A percentile compares a stretch with the other conserved stretches of the same genome.
phyloP scores from a whole-genome alignment of 2,329 filamentous ascomycete species.

The Diaporthe aspalathi region DNA sequence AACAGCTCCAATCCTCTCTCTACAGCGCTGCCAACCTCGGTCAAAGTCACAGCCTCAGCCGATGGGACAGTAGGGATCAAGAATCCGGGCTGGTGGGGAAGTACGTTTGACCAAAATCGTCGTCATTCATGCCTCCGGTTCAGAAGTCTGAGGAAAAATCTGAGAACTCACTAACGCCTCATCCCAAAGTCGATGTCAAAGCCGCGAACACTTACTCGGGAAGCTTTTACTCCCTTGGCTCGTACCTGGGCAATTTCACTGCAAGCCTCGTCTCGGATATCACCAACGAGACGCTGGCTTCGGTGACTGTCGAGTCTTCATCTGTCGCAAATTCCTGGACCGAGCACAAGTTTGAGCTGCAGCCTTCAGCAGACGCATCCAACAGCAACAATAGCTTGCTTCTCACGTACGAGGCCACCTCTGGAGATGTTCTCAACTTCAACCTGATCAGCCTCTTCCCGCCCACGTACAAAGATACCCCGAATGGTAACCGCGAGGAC shows the following conservation, averaged over 20 bases:
- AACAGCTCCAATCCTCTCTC: conserved; percentile 61
- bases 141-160: no score
- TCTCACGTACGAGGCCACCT: conserved; percentile 35
- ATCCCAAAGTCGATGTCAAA: conserved; percentile 31
- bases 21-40: conserved; percentile 61
- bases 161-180: conserved; percentile 3
- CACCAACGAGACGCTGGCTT: conserved; percentile 58
- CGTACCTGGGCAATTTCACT: conserved; percentile 59
- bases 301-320: conserved; percentile 58
- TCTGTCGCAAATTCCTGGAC: conserved; percentile 58
- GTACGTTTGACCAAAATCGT: conserved; percentile 1
- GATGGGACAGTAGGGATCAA: conserved; percentile 31
- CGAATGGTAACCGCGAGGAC: conserved; percentile 59
- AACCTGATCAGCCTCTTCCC: conserved; percentile 39
- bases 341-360: conserved; percentile 61
- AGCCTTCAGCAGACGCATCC: conserved; percentile 58
- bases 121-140: no score
- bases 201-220: conserved; percentile 54
- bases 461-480: conserved; percentile 55
- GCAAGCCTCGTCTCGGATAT: conserved; percentile 59
- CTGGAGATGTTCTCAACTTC: conserved; percentile 34
- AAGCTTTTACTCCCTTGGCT: conserved; percentile 65
- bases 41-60: conserved; percentile 53
- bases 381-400: conserved; percentile 44
- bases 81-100: conserved; percentile 39